phyloP scores from a whole-genome alignment of 2,329 filamentous ascomycete species.

The Colletotrichum shisoi region DNA sequence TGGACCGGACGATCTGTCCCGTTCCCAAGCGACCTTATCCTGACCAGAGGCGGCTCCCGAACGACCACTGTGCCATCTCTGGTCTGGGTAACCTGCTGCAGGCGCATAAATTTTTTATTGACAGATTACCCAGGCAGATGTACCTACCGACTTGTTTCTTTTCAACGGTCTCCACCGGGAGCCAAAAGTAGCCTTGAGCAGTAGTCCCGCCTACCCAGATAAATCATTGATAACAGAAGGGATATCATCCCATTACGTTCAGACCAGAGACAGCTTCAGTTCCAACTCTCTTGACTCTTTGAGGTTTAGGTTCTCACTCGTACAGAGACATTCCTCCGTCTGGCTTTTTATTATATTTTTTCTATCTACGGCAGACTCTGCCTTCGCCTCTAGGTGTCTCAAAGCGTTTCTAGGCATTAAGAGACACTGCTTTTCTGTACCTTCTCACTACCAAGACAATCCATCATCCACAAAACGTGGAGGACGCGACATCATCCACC shows the following conservation, averaged over 20 bases:
- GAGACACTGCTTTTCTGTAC: not conserved
- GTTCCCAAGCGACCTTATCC: constrained; percentile 27
- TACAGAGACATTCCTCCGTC: not conserved
- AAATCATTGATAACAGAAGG: constrained; percentile 19
- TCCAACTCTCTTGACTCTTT: not conserved
- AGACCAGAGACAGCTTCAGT: constrained; percentile 2
- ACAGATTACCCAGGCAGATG: too few relatives aligned
- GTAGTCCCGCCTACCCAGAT: not conserved
- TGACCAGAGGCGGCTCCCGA: constrained; percentile 22
- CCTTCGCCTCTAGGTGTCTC: constrained; percentile 14
- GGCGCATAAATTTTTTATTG: too few relatives aligned
- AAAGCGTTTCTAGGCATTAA: constrained; percentile 13
- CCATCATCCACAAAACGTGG: not conserved
- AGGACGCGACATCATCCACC: not conserved
- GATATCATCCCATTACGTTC: constrained; percentile 7
- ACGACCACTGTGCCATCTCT: constrained; percentile 14
- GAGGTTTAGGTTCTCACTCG: not conserved
- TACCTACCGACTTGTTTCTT: not conserved
- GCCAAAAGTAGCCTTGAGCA: constrained; percentile 6
- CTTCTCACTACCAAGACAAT: constrained; percentile 6
- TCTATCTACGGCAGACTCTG: not conserved
- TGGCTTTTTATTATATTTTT: too few relatives aligned
- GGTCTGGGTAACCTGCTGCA: not conserved
- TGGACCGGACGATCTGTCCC: constrained; percentile 36
- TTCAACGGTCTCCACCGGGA: constrained; percentile 1